A percentile compares a stretch with the other conserved stretches of the same genome.
phyloP scores from a whole-genome alignment of 345 rosid genomes.

The Angophora floribunda region DNA sequence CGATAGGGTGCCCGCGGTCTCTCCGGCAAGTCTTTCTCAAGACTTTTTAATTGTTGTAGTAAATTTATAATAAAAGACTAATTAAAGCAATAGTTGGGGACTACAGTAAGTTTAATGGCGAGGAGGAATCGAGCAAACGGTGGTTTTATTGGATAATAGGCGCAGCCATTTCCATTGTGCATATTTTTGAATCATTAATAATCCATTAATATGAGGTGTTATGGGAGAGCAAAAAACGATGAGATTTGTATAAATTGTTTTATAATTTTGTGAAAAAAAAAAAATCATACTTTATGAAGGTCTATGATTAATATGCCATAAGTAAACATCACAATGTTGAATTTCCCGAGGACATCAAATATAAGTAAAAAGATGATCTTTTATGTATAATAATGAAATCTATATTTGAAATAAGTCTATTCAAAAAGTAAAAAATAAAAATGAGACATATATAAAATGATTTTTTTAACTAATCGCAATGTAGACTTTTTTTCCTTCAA shows the following conservation, averaged over 20 bases:
- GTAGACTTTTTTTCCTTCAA: too few relatives aligned
- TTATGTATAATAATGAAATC: too few relatives aligned
- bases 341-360: too few relatives aligned
- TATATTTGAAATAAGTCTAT: too few relatives aligned
- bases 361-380: too few relatives aligned
- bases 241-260: not conserved
- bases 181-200: not conserved
- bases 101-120: not conserved
- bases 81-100: not conserved
- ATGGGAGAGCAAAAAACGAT: not conserved
- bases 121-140: not conserved
- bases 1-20: not conserved
- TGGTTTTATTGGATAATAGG: not conserved
- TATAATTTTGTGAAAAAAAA: not conserved
- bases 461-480: too few relatives aligned
- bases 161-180: rapidly evolving
- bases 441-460: too few relatives aligned
- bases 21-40: not conserved
- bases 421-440: too few relatives aligned
- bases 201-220: not conserved
- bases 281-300: not conserved
- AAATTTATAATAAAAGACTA: not conserved
- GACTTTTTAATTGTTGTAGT: not conserved
- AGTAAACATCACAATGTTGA: too few relatives aligned
- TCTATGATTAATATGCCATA: not conserved